Conservation (phyloP, 805 yeast genomes). For the Metschnikowia gelsemii region DNA sequence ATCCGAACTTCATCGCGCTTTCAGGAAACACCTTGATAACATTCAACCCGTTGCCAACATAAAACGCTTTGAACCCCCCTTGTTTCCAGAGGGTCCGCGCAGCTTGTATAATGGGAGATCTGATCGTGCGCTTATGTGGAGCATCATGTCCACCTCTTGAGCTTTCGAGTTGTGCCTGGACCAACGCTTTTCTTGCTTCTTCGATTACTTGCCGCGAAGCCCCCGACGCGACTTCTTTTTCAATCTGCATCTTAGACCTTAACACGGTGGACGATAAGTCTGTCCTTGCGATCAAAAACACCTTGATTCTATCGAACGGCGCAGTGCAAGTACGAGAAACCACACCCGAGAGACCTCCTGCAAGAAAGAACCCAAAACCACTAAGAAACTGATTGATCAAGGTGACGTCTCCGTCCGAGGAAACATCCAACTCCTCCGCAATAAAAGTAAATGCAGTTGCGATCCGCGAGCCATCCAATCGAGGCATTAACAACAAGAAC, state of each 20-base stretch:
- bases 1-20: conserved; percentile 95
- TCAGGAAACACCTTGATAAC: conserved; percentile 95
- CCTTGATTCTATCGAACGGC: conserved; percentile 93
- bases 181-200: conserved; percentile 32
- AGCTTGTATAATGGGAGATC: conserved; percentile 79
- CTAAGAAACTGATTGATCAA: conserved; percentile 72
- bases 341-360: conserved; percentile 96
- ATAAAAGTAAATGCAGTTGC: conserved; percentile 80
- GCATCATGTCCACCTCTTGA: conserved; percentile 37
- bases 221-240: conserved; percentile 35
- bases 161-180: conserved; percentile 27
- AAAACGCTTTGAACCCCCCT: conserved; percentile 85
- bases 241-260: conserved; percentile 51
- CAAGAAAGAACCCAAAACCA: conserved; percentile 87
- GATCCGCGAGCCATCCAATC: conserved; percentile 70
- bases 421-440: conserved; percentile 73
- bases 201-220: conserved; percentile 36
- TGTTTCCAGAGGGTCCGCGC: conserved; percentile 77
- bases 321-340: conserved; percentile 96
- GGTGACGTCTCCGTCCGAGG: conserved; percentile 91
- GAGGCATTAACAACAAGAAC: conserved; percentile 78
- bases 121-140: conserved; percentile 48
- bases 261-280: conserved; percentile 71
- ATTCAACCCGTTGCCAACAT: conserved; percentile 93
- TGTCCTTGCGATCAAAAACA: conserved; percentile 87